Base-by-base conservation (phyloP, 1,284 basidiomycete genomes). In the Apiotrichum gamsii region DNA sequence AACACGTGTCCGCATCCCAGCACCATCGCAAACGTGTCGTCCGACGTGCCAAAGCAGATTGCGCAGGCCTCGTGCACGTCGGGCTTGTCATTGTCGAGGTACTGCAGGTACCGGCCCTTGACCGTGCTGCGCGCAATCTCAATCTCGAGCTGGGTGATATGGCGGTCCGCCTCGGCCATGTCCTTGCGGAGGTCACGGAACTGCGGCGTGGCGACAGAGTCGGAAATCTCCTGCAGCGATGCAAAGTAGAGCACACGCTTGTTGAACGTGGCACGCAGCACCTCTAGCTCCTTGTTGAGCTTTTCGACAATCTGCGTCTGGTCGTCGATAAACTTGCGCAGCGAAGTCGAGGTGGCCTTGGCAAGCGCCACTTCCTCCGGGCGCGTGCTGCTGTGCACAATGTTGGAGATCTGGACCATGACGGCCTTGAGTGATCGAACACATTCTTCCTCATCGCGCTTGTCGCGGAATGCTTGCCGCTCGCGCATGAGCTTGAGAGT, bases 161-260 rank as follows among this genome's bases (percentile, higher is more conserved):
- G 43, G 5, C 37, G 34, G 18, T 52, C 46, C 32, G 37, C 32
- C 4, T 40, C 39, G 11, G 40, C 34, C 8, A 67, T 57, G 8
- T 64, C 62, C 20, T 36, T 36, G 4, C 25, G 39, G 3, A 62
- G 37, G 36, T 59, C 49, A 29, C 55, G 53, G 48, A 55, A 57
- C 16, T 57, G 51, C 1, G 63, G 60, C 3, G 56, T 30, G 1
- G 61, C 60, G 51, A 63, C 68, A 6, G 63, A 67, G 47, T 72
- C 70, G 3, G 68, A 70, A 11, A 72, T 65, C 42, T 63, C 67
- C 47, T 72, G 70, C 10, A 71, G 54, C 3, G 62, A 59, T 1
- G 62, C 64, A 49, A 68, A 72, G 54, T 70, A 71, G 8, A 45
- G 43, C 9, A 70, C 64, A 28, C 70, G 62, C 5, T 51, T 47